Percentiles rank a stretch among this genome's conserved stretches.
Evolutionary conservation across 805 yeast genomes (phyloP).

Genomic region (Myxozyma monticola): DNA sequence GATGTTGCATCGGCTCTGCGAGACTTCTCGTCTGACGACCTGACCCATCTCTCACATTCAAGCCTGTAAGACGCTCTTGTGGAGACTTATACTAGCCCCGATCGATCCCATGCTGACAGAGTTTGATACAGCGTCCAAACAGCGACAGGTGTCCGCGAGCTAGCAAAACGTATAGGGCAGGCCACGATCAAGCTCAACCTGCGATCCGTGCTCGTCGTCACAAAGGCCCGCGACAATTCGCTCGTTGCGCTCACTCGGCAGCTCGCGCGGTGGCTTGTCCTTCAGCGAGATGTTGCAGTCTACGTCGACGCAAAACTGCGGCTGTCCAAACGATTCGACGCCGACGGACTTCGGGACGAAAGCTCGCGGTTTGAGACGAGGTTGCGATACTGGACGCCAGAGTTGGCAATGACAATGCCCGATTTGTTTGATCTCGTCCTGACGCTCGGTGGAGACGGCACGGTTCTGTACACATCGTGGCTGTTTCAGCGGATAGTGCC

Average conservation of each 20-base stretch:
- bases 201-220: conserved; percentile 72
- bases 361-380: conserved; percentile 44
- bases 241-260: conserved; percentile 74
- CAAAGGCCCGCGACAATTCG: conserved; percentile 86
- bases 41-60: conserved; percentile 26
- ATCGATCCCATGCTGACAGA: no score
- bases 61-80: no score
- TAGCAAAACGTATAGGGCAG: conserved; percentile 35
- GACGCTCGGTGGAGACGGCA: conserved; percentile 96
- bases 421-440: conserved; percentile 66
- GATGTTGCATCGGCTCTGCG: conserved; percentile 21
- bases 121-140: conserved; percentile 33
- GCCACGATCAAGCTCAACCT: conserved; percentile 58
- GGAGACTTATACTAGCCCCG: background rate
- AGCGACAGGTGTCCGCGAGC: conserved; percentile 36
- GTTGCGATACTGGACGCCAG: conserved; percentile 69
- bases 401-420: conserved; percentile 45
- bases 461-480: conserved; percentile 81
- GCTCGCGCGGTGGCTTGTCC: conserved; percentile 72
- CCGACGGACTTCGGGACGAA: conserved; percentile 51
- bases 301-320: conserved; percentile 74
- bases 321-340: conserved; percentile 62
- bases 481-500: conserved; percentile 84
- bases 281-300: conserved; percentile 46
- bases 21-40: conserved; percentile 16